These are phyloP conservation scores for Bryum argenteum DNA, from an alignment of 225 moss, liverwort and hornwort genomes.

Conservation along the genomic window DNA sequence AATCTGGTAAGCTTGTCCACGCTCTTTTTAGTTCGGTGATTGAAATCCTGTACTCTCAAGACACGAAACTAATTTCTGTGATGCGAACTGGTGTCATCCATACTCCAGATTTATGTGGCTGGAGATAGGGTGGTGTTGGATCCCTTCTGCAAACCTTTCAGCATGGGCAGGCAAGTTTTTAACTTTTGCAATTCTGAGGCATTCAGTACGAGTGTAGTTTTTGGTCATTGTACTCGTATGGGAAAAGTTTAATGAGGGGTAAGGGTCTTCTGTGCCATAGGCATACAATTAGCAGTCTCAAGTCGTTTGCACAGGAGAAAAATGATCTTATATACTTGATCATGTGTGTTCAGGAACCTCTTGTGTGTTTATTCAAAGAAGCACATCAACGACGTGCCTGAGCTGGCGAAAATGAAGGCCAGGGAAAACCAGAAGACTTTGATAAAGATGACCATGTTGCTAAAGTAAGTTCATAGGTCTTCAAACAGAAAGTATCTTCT, in stretches of 20 bases:
- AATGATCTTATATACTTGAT: slow-evolving; percentile 17
- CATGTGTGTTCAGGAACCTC: slow-evolving; percentile 66
- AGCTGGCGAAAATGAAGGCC: slow-evolving; percentile 76
- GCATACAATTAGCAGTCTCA: neutral
- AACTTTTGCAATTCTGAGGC: neutral
- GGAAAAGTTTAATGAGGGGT: neutral
- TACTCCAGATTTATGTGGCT: slow-evolving; percentile 84
- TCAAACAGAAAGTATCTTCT: neutral
- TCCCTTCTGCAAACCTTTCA: slow-evolving; percentile 99
- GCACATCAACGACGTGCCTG: slow-evolving; percentile 83
- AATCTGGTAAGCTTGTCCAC: slow-evolving; percentile 60
- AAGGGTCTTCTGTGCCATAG: neutral
- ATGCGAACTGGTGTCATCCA: neutral
- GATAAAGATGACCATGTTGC: slow-evolving; percentile 76
- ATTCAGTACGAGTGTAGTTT: neutral
- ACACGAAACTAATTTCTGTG: neutral
- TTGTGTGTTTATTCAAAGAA: slow-evolving; percentile 94
- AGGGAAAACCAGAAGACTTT: slow-evolving; percentile 82
- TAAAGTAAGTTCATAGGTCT: slow-evolving; percentile 53
- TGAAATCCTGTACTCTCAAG: neutral
- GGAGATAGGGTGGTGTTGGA: slow-evolving; percentile 97
- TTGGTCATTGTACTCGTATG: neutral
- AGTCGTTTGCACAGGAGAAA: neutral
- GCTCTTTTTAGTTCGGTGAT: neutral
- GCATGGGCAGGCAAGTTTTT: slow-evolving; percentile 90